A percentile compares a stretch with the other conserved stretches of the same genome.
Conservation (phyloP, 768 basidiomycete genomes). For the Trametes maxima region DNA sequence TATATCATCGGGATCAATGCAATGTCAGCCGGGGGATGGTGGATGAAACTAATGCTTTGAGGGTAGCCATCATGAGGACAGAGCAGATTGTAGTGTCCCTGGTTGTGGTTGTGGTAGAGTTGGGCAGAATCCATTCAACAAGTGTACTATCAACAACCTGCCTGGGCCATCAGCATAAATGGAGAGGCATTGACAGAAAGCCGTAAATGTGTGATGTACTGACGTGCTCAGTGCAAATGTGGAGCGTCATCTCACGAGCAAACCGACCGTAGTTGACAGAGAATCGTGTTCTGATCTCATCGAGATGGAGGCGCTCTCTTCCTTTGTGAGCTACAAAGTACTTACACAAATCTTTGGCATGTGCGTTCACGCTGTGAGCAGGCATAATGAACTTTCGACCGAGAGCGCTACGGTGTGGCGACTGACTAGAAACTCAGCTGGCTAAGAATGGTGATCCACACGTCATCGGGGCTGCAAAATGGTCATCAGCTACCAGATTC, state of each 20-base stretch:
- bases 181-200: too few species aligned
- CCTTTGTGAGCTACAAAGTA: too few species aligned
- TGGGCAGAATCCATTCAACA: conserved; percentile 34
- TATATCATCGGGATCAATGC: neutral
- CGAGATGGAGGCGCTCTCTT: too few species aligned
- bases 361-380: too few species aligned
- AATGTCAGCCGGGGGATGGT: neutral
- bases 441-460: conserved; percentile 47
- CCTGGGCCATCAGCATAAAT: too few species aligned
- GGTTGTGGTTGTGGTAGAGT: conserved; percentile 35
- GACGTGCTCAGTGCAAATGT: too few species aligned
- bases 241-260: too few species aligned
- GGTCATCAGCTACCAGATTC: neutral
- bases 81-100: conserved; percentile 32
- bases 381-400: too few species aligned
- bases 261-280: too few species aligned
- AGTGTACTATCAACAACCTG: conserved; percentile 31
- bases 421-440: conserved; percentile 39
- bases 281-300: too few species aligned
- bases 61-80: conserved; percentile 34
- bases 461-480: conserved; percentile 46
- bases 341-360: too few species aligned
- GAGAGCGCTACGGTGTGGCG: neutral
- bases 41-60: conserved; percentile 18
- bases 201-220: too few species aligned